Base-by-base conservation (phyloP, 139 green algal genomes). In the Chlorella sp. region DNA sequence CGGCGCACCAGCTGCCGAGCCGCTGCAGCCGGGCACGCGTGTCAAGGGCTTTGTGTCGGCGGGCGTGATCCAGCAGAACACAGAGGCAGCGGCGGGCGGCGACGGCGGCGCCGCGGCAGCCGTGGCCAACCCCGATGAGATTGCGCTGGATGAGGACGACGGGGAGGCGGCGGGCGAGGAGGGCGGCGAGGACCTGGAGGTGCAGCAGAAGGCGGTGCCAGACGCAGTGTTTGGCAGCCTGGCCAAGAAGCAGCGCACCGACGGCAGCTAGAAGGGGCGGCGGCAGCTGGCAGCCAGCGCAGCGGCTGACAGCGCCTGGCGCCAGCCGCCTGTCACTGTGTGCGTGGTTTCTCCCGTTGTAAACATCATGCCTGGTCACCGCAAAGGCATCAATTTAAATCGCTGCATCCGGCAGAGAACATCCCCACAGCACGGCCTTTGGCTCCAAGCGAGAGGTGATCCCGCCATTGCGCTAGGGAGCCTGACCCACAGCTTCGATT, bases 81-180 rank as follows among this genome's bases (percentile, higher is more conserved):
- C 75, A 0, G 41, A 63, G 4, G 68, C 25, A 3, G 47, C 65
- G 7, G 72, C 75, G 78, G 68, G 56, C 41, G 55, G 68, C 39
- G 32, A 60, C 51, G 51, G 51, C 51, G 60, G 34, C 62, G 87
- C 71, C 5, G 32, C 73, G 30, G 85, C 80, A 18, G 84, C 84
- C 12, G 18, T 39, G 0, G 85, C 84, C n/a, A 99, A 99, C 83
- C 94, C 96, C 26, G 97, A 99, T 87, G 96, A 98, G 47, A 97
- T 99, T 28, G 96, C 98, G 23, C 32, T 99, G 26, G 95, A 88
- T 12, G 91, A 92, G 5, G 93, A 94, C 26, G 91, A 94, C 1
- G 94, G 91, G 17, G 92, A 83, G 26, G 88, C 69, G 1, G 91
- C 89, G 11, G 89, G 65, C 20, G 86, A 82, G 28, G 88, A 88